Evolutionary conservation across 106 monocot genomes (phyloP), one percentile per base, ranked within the genome.

Genomic region (Apostasia shenzhenica): DNA sequence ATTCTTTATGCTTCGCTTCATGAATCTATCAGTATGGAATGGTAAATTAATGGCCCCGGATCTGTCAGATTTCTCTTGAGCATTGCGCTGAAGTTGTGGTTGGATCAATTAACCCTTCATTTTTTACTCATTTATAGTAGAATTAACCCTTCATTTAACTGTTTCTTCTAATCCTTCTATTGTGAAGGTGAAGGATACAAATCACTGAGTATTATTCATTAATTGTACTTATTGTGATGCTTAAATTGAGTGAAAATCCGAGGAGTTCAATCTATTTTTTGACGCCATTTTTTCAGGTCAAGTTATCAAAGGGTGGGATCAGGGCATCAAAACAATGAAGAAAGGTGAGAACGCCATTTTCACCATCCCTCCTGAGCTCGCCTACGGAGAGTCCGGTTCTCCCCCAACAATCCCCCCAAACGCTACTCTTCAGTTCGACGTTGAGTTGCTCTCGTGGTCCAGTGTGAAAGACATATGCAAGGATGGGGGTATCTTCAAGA

Each of bases 401-500:
- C 84, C 86, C 38, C 83, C 84, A 6, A 79, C 81, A 55, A 84
- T 88, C 51, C 84, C 84, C 3, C 73, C 86, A 39, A 89, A 86
- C 74, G 83, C 89, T 3, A 89, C 93, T 0, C 84, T 93, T 1
- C 79, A 82, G 61, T 93, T 93, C 66, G 86, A 93, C 66, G 93
- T 89, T 53, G 93, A 93, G 80, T 72, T 89, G 50, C 86, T 93
- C 12, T 91, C 91, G 6, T 91, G 91, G 91, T 60, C 82, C 1
- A 91, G 87, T 47, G 85, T 91, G 2, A 91, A 82, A 61, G 91
- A 91, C 57, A 84, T 87, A 43, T 87, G 87, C 70, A 87, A 91
- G 58, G 91, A 91, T 84, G 87, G 91, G 14, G 91, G 91, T 14
- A 78, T 87, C 14, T 70, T 87, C 52, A 91, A 91, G 73, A 91